Evolutionary conservation across 2,329 filamentous ascomycete species (phyloP), one percentile per base, ranked within the genome.

Genomic region (Chaetothyriales sp.): DNA sequence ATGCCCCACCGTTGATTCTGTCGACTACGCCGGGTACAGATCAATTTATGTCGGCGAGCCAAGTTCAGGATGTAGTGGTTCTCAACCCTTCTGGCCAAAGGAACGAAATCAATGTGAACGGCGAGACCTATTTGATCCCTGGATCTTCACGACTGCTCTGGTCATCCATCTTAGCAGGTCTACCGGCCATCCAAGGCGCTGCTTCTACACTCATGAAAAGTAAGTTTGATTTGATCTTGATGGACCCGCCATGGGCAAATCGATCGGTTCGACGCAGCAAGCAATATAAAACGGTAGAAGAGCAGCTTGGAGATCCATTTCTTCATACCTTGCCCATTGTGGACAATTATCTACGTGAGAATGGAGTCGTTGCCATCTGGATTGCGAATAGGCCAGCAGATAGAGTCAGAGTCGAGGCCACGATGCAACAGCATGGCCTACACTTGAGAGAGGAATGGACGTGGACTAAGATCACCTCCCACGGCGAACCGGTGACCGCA

Each of bases 231-330:
- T 65, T 82, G 20, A 72, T 83, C 43, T 63, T 83, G 2, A 67
- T 82, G 43, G 80, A 83, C 59, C 80, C 80, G 3, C 80, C 80
- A 1, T 83, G 80, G 80, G 73, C 77, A 18, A 83, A 81, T 58
- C 68, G 73, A 20, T 82, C 78, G 9, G 80, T 76, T 19, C 73
- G 73, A 46, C 71, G 77, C 33, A 74, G 73, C 40, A 62, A 64
- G 18, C 67, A 74, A 56, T 77, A 80, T 63, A 61, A 67, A 58
- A 65, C 64, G 63, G 44, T 60, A 56, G 25, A 69, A 60, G 10
- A 51, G 44, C 46, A 61, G 8, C 57, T 57, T 5, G 46, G 58
- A 8, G 60, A 63, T 54, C 58, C 60, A 2, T 60, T 63, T 15
- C 29, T 56, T n/a, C 60, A 63, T n/a, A 63, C 77, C 46, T 58